These are phyloP conservation scores for Trypanosoma platydactyli DNA, from an alignment of 208 protist species.

Conservation along the genomic window DNA sequence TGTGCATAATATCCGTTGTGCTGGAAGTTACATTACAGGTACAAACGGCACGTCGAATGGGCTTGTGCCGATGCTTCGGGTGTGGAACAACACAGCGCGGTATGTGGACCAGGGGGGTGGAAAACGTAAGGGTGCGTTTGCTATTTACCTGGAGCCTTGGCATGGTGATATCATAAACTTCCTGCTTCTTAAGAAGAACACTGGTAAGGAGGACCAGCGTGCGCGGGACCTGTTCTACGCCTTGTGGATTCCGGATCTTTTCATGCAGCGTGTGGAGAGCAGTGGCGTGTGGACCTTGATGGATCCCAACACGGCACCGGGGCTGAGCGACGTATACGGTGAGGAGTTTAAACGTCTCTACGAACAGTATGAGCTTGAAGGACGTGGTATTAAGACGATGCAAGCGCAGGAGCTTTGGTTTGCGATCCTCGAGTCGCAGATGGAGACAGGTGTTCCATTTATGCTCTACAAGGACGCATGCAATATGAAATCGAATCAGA, in stretches of 20 bases:
- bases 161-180: constrained; percentile 99
- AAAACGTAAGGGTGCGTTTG: constrained; percentile 99
- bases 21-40: constrained; percentile 97
- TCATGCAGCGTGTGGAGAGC: constrained; percentile 98
- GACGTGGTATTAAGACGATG: constrained; percentile 82
- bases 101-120: constrained; percentile 98
- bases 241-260: constrained; percentile 99
- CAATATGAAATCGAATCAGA: constrained; percentile 99
- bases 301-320: constrained; percentile 96
- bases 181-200: constrained; percentile 97
- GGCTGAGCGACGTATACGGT: constrained; percentile 95
- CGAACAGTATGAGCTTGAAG: constrained; percentile 92
- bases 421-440: constrained; percentile 98
- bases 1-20: constrained; percentile 96
- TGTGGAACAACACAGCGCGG: constrained; percentile 99
- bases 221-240: constrained; percentile 99
- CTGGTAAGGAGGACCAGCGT: constrained; percentile 97
- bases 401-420: constrained; percentile 98
- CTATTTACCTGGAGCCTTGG: constrained; percentile 99
- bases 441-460: constrained; percentile 99
- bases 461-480: constrained; percentile 99
- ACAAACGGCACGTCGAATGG: constrained; percentile 98
- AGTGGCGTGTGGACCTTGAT: constrained; percentile 97
- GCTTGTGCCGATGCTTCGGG: constrained; percentile 98
- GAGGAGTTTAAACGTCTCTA: constrained; percentile 96